Base-by-base conservation (phyloP, 2,329 filamentous ascomycete genomes). In the Setomelanomma holmii region DNA sequence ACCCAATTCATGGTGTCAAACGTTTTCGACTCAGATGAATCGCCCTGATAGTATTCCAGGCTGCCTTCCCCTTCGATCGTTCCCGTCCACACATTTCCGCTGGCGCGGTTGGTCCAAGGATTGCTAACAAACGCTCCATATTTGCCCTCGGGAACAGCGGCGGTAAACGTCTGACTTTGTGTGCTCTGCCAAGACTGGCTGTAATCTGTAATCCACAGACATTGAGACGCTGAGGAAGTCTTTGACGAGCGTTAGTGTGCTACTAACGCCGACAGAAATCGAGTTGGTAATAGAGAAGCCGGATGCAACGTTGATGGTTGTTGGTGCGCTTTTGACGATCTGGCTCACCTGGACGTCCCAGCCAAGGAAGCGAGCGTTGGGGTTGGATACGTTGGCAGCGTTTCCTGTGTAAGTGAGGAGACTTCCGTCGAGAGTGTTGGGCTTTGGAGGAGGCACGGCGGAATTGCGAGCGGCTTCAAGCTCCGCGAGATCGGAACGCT, bases 41-140 rank as follows among this genome's bases (percentile, higher is more conserved):
- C 75, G n/a, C 61, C 67, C 47, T 63, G 63, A 57, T 74, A 78
- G 27, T 56, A 49, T 0, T 51, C 54, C 41, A 63, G 38, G 14
- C 48, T 58, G 7, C 58, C 63, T 4, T 66, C 62, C 2, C 58
- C 56, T 36, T 75, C 75, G 45, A 74, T 68, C 38, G 63, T 72
- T 16, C 76, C 76, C 16, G 55, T 55, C 42, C 75, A 66, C n/a
- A 74, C 52, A 39, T 67, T 72, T 19, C 76, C 76, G n/a, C 58
- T 66, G 27, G 57, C 64, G 23, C 69, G 68, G 52, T 64, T 69
- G 17, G 66, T 75, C 61, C 57, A 63, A 4, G 64, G 71, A 60
- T 75, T 78, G 60, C 69, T 76, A 17, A 79, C 73, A 33, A 77
- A 71, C 14, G 73, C 66, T 19, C 75, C 76, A 52, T 71, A 75